Base-by-base conservation (phyloP, 768 basidiomycete species). In the Boletales sp. region DNA sequence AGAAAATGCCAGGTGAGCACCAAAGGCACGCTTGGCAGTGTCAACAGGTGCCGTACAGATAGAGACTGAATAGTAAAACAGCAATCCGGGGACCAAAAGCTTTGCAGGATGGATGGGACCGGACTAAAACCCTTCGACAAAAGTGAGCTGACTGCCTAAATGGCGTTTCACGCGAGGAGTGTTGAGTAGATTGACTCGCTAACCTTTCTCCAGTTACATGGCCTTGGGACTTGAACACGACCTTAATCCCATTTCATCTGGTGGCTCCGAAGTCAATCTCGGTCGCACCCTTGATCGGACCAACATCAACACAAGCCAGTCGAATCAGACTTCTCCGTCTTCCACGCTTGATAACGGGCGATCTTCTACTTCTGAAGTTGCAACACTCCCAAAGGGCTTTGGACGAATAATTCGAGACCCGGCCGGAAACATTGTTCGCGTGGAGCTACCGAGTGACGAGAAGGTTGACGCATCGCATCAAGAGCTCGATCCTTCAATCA, bases 41-140 rank as follows among this genome's bases (percentile, higher is more conserved):
- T 34, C 34, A 34, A 3, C 24, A 27, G 24, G 5, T 34, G 34
- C 34, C 39, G 45, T 35, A 34, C 27, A 30, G 19, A 35, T 17
- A 14, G 43, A 51, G 41, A 17, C 53, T 61, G 40, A 58, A 36
- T 14, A 30, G 8, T 32, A 18, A 21, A 42, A 35, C 68, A 85
- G 89, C 86, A 21, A 84, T 97, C 53, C 80, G 83, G 47, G 93
- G 88, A 6, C 92, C 93, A 2, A 84, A 86, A 63, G 75, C 79
- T 10, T 72, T 97, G 54, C 88, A 87, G 63, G 83, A 87, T 40
- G 83, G 84, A 48, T 97, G 94, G 94, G 89, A 97, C 68, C 82
- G 81, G 57, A 73, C 72, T 44, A 90, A 90, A 71, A 97, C 94
- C 11, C 84, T 94, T 15, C 80, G 79, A 55, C 94, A 97, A 80